These are phyloP conservation scores for Phialemoniopsis sp. DNA, from an alignment of 2,329 filamentous ascomycete genomes.

Conservation along the genomic window DNA sequence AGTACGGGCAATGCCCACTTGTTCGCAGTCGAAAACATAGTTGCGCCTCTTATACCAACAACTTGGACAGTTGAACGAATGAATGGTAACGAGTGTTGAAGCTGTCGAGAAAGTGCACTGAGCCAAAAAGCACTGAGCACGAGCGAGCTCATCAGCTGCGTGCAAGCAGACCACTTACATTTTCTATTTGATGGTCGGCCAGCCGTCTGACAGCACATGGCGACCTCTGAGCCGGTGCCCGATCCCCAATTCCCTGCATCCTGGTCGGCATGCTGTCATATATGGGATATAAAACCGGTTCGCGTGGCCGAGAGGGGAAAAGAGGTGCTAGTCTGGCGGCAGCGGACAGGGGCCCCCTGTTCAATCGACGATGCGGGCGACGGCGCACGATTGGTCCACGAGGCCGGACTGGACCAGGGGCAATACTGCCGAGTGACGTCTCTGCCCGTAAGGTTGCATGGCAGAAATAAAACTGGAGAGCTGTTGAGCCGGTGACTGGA, in stretches of 20 bases:
- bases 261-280: constrained; percentile 12
- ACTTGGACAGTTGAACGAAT: constrained; percentile 11
- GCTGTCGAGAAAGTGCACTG: constrained; percentile 1
- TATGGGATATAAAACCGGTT: constrained; percentile 12
- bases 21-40: constrained; percentile 13
- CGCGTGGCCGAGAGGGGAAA: constrained; percentile 6
- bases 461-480: background rate
- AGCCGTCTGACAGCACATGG: background rate
- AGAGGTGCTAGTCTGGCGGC: background rate
- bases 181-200: background rate
- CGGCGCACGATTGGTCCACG: constrained; percentile 13
- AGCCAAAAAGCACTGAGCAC: constrained; percentile 2
- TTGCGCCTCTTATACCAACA: constrained; percentile 8
- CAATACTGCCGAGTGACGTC: constrained; percentile 18
- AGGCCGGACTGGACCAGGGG: constrained; percentile 10
- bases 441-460: constrained; percentile 5
- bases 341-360: constrained; percentile 2
- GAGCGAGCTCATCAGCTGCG: no score
- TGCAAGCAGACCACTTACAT: constrained; percentile 1
- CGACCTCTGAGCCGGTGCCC: background rate
- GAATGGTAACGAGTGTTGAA: constrained; percentile 12
- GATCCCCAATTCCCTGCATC: constrained; percentile 4
- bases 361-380: constrained; percentile 4
- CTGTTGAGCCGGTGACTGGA: constrained; percentile 6
- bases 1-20: constrained; percentile 13